Percentiles rank a stretch among this genome's conserved stretches.
Evolutionary conservation across 495 filamentous ascomycete species (phyloP).

Genomic region (Penicillium parvum): DNA sequence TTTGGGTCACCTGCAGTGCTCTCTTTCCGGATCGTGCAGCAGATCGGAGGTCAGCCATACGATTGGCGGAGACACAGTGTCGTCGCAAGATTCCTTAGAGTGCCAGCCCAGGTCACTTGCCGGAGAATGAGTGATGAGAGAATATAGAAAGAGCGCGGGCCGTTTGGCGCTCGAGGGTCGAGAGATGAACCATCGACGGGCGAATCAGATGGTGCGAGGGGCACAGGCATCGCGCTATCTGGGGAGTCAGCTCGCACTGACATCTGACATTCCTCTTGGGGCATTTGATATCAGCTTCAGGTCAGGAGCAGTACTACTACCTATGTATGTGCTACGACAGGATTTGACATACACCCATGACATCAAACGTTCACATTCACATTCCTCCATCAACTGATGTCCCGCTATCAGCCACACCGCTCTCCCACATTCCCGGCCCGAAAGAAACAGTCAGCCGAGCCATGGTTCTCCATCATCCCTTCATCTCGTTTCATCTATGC

Average conservation of each 20-base stretch:
- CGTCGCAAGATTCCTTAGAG: slow-evolving; percentile 1
- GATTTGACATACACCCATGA: neutral
- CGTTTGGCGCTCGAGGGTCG: slow-evolving; percentile 12
- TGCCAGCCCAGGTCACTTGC: neutral
- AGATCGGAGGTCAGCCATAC: neutral
- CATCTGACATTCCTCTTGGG: slow-evolving; percentile 26
- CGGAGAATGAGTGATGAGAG: neutral
- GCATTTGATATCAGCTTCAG: neutral
- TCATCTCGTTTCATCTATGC: slow-evolving; percentile 12
- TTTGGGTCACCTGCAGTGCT: slow-evolving; percentile 18
- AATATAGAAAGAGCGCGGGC: slow-evolving; percentile 3
- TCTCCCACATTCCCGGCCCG: slow-evolving; percentile 15
- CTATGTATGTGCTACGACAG: too few relatives aligned
- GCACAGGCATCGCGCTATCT: slow-evolving; percentile 15
- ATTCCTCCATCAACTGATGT: neutral
- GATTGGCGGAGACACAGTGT: slow-evolving; percentile 2
- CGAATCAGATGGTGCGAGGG: slow-evolving; percentile 11
- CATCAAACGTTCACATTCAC: slow-evolving; percentile 3
- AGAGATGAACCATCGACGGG: slow-evolving; percentile 9
- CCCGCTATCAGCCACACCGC: slow-evolving; percentile 19
- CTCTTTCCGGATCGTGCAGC: slow-evolving; percentile 1
- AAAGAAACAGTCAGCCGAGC: slow-evolving; percentile 6
- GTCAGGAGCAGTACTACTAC: neutral
- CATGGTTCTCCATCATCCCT: slow-evolving; percentile 23
- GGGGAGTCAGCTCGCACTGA: slow-evolving; percentile 29